These are phyloP conservation scores for Phylloporus sp. DNA, from an alignment of 768 basidiomycete genomes.

Conservation along the genomic window DNA sequence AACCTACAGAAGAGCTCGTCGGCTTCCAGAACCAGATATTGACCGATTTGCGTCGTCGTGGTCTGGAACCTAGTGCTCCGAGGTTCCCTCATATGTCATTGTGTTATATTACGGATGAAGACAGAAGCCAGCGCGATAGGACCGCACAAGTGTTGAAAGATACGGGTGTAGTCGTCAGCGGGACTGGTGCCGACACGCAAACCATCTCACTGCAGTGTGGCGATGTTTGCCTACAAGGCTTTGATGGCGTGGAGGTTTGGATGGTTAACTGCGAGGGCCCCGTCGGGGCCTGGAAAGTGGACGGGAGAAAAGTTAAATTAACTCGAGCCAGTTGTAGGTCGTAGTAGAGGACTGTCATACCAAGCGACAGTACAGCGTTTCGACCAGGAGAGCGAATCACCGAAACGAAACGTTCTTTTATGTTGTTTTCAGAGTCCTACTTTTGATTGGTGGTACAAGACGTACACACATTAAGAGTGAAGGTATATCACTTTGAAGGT, in stretches of 20 bases:
- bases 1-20: conserved; percentile 40
- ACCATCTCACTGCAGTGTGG: conserved; percentile 24
- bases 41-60: conserved; percentile 27
- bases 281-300: conserved; percentile 52
- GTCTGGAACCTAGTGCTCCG: conserved; percentile 45
- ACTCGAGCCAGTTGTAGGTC: neutral
- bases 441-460: too few relatives aligned
- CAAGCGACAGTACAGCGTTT: too few relatives aligned
- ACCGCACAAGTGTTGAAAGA: conserved; percentile 41
- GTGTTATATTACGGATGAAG: conserved; percentile 67
- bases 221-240: conserved; percentile 36
- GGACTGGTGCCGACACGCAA: conserved; percentile 24
- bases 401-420: too few relatives aligned
- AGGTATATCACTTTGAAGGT: neutral
- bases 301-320: conserved; percentile 34
- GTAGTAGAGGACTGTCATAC: too few relatives aligned
- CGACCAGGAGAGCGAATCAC: too few relatives aligned
- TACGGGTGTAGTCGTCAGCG: conserved; percentile 30
- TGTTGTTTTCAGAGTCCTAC: too few relatives aligned
- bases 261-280: conserved; percentile 54
- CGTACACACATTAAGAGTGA: too few relatives aligned
- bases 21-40: conserved; percentile 48
- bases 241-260: conserved; percentile 53
- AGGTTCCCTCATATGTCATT: conserved; percentile 69
- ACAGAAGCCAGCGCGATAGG: conserved; percentile 48